Conservation (phyloP, 208 protist species). For the Leishmania guyanensis region DNA sequence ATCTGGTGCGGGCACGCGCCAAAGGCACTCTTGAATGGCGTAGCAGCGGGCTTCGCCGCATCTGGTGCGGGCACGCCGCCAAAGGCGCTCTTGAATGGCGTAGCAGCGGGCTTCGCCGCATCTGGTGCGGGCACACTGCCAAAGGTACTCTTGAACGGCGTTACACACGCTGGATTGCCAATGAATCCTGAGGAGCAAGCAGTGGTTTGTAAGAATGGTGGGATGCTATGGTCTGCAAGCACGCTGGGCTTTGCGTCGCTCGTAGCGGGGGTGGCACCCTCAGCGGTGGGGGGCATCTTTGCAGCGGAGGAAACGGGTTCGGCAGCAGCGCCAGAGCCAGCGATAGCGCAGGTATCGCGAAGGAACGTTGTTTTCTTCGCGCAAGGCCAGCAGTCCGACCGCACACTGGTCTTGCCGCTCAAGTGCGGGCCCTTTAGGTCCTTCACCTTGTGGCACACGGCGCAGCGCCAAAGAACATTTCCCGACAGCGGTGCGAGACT, state of each 20-base stretch:
- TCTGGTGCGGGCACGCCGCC: too few species aligned
- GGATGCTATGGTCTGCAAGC: too few species aligned
- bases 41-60: too few species aligned
- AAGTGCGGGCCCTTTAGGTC: slow-evolving; percentile 3
- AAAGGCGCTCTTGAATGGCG: neutral
- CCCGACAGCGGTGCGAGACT: too few species aligned
- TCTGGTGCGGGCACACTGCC: too few species aligned
- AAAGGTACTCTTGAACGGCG: neutral
- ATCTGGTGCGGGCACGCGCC: too few species aligned
- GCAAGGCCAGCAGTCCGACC: slow-evolving; percentile 7
- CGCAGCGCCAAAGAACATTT: neutral
- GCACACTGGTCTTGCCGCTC: slow-evolving; percentile 1
- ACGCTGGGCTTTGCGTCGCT: neutral
- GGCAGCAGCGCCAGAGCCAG: neutral
- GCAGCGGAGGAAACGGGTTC: neutral
- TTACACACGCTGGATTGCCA: neutral
- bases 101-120: neutral
- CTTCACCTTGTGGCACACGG: slow-evolving; percentile 1
- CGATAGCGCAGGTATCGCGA: neutral
- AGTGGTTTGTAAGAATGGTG: too few species aligned
- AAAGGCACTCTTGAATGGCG: neutral
- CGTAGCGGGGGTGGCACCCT: too few species aligned
- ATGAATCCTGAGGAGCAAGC: too few species aligned
- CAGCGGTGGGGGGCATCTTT: neutral
- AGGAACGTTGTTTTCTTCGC: slow-evolving; percentile 5